These are phyloP conservation scores for Sordariomycetes sp. DNA, from an alignment of 2,329 filamentous ascomycete species.

Conservation along the genomic window DNA sequence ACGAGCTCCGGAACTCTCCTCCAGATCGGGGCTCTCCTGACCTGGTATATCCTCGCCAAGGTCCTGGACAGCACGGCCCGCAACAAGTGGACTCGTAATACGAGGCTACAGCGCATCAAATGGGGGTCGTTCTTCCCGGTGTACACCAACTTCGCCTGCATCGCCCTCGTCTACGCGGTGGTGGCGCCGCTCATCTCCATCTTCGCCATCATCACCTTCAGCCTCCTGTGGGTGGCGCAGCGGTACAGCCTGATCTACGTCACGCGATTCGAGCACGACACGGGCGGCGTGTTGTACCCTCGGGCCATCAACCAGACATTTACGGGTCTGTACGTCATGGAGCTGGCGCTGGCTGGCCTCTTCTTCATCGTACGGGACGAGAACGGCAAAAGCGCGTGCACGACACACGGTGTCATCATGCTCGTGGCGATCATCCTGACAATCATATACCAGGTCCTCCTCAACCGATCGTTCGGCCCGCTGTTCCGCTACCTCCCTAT, in stretches of 20 bases:
- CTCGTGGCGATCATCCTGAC: constrained; percentile 62
- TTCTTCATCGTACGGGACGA: constrained; percentile 67
- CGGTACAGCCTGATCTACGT: constrained; percentile 97
- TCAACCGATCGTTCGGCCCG: constrained; percentile 75
- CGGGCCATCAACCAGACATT: constrained; percentile 92
- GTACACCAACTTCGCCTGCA: constrained; percentile 93
- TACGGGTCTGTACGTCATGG: constrained; percentile 89
- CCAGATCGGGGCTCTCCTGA: constrained; percentile 64
- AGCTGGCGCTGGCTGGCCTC: constrained; percentile 75
- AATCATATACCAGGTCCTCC: constrained; percentile 59
- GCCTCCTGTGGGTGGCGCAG: constrained; percentile 84
- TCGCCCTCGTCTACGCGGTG: constrained; percentile 78
- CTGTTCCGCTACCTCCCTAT: constrained; percentile 84
- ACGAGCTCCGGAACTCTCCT: constrained; percentile 81
- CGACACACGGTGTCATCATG: constrained; percentile 75
- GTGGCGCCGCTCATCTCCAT: constrained; percentile 82
- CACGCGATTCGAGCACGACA: constrained; percentile 78
- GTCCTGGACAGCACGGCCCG: constrained; percentile 71
- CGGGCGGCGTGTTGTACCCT: constrained; percentile 83
- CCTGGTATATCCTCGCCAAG: constrained; percentile 72
- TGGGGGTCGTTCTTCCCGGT: constrained; percentile 95
- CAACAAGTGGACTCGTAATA: constrained; percentile 78
- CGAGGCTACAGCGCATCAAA: constrained; percentile 58
- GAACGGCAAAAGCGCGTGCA: constrained; percentile 40
- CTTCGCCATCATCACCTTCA: constrained; percentile 88